Conservation (phyloP, 768 basidiomycete genomes). For the Cytidiella melzeri region DNA sequence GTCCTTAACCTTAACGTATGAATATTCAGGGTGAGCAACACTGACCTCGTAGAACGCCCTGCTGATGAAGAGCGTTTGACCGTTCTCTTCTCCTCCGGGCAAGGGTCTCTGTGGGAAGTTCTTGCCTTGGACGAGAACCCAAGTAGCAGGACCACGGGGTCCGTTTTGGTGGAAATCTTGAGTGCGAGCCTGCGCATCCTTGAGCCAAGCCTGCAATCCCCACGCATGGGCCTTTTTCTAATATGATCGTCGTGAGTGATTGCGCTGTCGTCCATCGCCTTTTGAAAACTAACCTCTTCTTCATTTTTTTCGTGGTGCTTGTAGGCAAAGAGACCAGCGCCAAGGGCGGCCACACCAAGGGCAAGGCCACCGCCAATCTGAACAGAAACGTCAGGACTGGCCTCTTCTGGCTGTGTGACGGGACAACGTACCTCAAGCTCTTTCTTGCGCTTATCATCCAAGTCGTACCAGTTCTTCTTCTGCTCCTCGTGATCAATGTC, state of each 20-base stretch:
- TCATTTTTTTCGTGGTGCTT: constrained; percentile 51
- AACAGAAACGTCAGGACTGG: constrained; percentile 2
- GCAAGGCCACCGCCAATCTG: constrained; percentile 63
- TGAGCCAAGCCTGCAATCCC: constrained; percentile 47
- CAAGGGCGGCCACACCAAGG: constrained; percentile 46
- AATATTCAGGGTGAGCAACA: constrained; percentile 4
- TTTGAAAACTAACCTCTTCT: constrained; percentile 40
- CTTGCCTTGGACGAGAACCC: constrained; percentile 56
- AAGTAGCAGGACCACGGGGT: constrained; percentile 44
- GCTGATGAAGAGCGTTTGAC: constrained; percentile 48
- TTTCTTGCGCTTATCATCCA: constrained; percentile 52
- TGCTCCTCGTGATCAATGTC: constrained; percentile 38
- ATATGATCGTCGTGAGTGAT: neutral
- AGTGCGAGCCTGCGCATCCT: constrained; percentile 51
- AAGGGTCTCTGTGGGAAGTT: constrained; percentile 55
- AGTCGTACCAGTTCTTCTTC: constrained; percentile 49
- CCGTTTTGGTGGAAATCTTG: constrained; percentile 39
- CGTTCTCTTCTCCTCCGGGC: constrained; percentile 47
- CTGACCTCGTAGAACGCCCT: constrained; percentile 55
- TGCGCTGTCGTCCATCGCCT: neutral
- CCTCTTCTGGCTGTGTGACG: neutral
- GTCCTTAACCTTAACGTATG: neutral
- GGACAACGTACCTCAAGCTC: constrained; percentile 41
- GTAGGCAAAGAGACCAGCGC: constrained; percentile 44
- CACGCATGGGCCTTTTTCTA: constrained; percentile 48